Evolutionary conservation across 1,284 basidiomycete genomes (phyloP), one percentile per base, ranked within the genome.

Genomic region (Trichosporon coremiiforme): DNA sequence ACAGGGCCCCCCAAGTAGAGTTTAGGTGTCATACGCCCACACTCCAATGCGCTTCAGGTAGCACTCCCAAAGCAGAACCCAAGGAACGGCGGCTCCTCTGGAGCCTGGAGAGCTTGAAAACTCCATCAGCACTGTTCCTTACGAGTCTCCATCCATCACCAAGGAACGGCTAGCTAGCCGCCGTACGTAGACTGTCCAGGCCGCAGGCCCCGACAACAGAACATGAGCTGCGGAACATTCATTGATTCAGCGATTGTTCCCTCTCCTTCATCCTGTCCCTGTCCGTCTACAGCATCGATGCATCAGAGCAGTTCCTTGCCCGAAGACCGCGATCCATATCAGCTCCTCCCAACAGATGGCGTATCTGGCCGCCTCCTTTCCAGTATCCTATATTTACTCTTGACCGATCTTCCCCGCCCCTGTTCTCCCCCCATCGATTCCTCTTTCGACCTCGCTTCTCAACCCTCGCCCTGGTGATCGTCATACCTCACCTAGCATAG

Each of bases 321-420:
- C 47, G 47, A 53, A 20, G 47, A 53, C n/a, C 47, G n/a, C 47
- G n/a, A 53, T 53, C 20, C 47, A 53, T 22, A 53, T 53, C 47
- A 53, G n/a, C 20, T 53, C 47, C 20, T 53, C 47, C 47, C 47
- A 53, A 20, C 47, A n/a, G n/a, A 20, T 4, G 20, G 1, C 15
- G 3, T 4, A 45, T 45, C 47, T 7, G 6, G 2, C 8, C 20
- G n/a, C 5, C 17, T 9, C n/a, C n/a, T n/a, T n/a, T n/a, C n/a
- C 47, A 53, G 20, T n/a, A 22, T 22, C 47, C 47, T 53, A 53
- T 53, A 53, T 22, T 20, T 53, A 53, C 47, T 53, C 20, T 53
- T 22, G 15, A 15, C 17, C 22, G 47, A 22, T 53, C 47, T 53
- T 22, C 20, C 2, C 20, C 20, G 17, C 8, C 8, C n/a, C n/a